These are phyloP conservation scores for Cutaneotrichosporon mucoides DNA, from an alignment of 1,284 basidiomycete genomes.

Conservation along the genomic window DNA sequence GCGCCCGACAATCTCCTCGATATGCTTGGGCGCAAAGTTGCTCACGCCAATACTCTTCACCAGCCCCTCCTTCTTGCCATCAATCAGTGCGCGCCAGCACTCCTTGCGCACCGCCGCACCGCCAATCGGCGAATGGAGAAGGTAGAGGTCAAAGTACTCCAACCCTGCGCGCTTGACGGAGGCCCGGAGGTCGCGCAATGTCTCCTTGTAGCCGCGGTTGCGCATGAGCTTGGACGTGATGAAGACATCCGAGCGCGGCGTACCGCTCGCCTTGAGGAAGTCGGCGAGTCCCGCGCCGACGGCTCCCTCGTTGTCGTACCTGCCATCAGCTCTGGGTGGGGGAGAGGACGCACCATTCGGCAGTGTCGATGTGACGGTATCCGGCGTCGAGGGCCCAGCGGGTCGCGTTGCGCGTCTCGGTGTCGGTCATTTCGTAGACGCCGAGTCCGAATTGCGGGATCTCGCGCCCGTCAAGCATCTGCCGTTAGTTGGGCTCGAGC, in stretches of 20 bases:
- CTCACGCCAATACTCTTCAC: slow-evolving; percentile 50
- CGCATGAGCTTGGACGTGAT: slow-evolving; percentile 65
- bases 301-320: slow-evolving; percentile 63
- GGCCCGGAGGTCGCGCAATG: slow-evolving; percentile 55
- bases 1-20: slow-evolving; percentile 49
- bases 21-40: slow-evolving; percentile 53
- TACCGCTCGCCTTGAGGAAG: slow-evolving; percentile 33
- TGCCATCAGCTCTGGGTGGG: not conserved
- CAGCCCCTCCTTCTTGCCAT: slow-evolving; percentile 49
- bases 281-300: slow-evolving; percentile 60
- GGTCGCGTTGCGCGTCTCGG: slow-evolving; percentile 58
- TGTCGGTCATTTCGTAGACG: slow-evolving; percentile 61
- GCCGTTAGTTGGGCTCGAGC: not conserved
- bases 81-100: slow-evolving; percentile 50
- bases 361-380: slow-evolving; percentile 62
- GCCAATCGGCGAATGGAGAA: slow-evolving; percentile 51
- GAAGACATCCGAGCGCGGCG: slow-evolving; percentile 59
- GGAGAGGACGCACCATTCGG: slow-evolving; percentile 57
- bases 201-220: slow-evolving; percentile 57
- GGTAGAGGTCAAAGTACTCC: slow-evolving; percentile 50
- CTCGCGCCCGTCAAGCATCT: slow-evolving; percentile 61
- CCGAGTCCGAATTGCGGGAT: slow-evolving; percentile 64
- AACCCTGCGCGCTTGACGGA: slow-evolving; percentile 58
- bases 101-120: slow-evolving; percentile 47
- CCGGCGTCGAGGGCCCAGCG: slow-evolving; percentile 64